A percentile compares a stretch with the other conserved stretches of the same genome.
phyloP scores from a whole-genome alignment of 306 rosid genomes.

The Sesbania bispinosa region DNA sequence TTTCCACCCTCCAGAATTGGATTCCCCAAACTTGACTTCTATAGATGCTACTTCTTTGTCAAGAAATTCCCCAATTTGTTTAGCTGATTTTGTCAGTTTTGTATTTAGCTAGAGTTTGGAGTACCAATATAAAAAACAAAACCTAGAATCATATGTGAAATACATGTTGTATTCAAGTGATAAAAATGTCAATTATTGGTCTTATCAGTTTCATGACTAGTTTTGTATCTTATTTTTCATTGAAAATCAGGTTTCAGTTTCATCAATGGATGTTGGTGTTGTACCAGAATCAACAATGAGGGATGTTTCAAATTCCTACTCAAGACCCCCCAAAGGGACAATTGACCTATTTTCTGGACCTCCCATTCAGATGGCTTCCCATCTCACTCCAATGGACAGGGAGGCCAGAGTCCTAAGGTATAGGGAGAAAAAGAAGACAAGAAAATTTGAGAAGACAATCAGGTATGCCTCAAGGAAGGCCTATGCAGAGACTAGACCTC shows the following conservation, averaged over 20 bases:
- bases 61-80: neutral
- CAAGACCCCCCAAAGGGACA: slow-evolving; percentile 75
- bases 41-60: no score
- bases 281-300: slow-evolving; percentile 78
- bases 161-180: neutral
- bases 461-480: slow-evolving; percentile 97
- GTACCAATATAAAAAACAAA: neutral
- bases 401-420: slow-evolving; percentile 90
- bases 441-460: slow-evolving; percentile 91
- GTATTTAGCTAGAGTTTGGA: neutral
- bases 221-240: neutral
- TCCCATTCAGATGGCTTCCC: slow-evolving; percentile 53
- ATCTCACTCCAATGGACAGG: slow-evolving; percentile 75
- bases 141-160: no score
- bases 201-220: neutral
- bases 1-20: no score
- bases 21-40: no score
- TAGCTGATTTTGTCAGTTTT: neutral
- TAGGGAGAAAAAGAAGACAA: slow-evolving; percentile 82
- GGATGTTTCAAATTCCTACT: slow-evolving; percentile 56
- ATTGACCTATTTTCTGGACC: slow-evolving; percentile 76
- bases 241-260: slow-evolving; percentile 76
- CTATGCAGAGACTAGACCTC: slow-evolving; percentile 91
- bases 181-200: neutral
- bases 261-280: slow-evolving; percentile 82